Conservation (phyloP, 176 grass and related monocot genomes). For the Alopecurus myosuroides region DNA sequence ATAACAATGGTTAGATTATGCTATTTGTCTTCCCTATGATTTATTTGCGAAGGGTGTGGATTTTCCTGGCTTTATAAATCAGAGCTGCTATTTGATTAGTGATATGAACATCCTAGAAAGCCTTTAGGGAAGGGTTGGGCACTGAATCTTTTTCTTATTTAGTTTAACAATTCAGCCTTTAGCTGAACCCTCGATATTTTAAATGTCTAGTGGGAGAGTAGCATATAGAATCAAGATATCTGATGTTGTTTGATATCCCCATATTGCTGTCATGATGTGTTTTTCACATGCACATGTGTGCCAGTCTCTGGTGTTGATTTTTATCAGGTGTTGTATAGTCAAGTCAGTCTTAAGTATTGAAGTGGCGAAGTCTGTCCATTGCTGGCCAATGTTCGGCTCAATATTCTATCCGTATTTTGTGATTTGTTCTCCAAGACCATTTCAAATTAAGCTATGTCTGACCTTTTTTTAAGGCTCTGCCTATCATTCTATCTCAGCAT, state of each 20-base stretch:
- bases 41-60: not conserved
- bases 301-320: not conserved
- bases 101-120: not conserved
- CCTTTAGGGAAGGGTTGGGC: not conserved
- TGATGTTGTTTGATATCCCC: not conserved
- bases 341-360: not conserved
- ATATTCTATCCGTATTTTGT: not conserved
- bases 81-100: not conserved
- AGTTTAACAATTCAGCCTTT: not conserved
- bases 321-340: not conserved
- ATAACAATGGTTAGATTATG: constrained; percentile 32
- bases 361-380: not conserved
- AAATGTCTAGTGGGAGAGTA: not conserved
- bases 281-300: not conserved
- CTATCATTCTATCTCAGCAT: no score
- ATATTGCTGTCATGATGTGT: not conserved
- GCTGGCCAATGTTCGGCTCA: not conserved
- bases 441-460: not conserved
- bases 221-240: not conserved
- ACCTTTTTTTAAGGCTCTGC: no score
- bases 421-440: not conserved
- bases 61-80: not conserved
- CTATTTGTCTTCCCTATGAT: not conserved
- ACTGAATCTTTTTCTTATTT: not conserved
- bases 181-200: not conserved